These are phyloP conservation scores for Filobasidium floriforme DNA, from an alignment of 768 basidiomycete species.

Conservation along the genomic window DNA sequence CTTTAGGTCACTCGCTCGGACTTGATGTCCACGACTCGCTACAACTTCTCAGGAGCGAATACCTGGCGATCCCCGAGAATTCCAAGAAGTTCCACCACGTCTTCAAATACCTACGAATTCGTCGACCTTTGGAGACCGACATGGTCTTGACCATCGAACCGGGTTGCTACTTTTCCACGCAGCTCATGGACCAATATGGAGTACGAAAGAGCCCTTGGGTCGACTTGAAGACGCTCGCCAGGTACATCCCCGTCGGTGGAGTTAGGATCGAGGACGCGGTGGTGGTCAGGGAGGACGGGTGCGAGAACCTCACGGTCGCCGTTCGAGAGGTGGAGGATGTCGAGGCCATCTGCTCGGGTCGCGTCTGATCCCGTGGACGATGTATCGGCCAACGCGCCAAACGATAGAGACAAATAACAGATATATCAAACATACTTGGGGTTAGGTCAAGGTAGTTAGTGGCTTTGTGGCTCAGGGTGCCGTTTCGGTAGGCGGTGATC, in stretches of 20 bases:
- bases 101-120: conserved; percentile 70
- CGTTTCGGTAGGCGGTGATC: too few relatives aligned
- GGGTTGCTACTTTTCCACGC: conserved; percentile 71
- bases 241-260: conserved; percentile 77
- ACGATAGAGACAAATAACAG: too few relatives aligned
- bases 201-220: conserved; percentile 51
- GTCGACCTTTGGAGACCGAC: conserved; percentile 61
- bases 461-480: too few relatives aligned
- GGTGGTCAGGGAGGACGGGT: conserved; percentile 63
- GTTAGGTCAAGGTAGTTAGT: too few relatives aligned
- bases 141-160: conserved; percentile 95
- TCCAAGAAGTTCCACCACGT: conserved; percentile 55
- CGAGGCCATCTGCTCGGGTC: conserved; percentile 71
- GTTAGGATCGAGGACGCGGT: conserved; percentile 91
- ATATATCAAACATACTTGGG: too few relatives aligned
- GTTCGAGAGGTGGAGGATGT: conserved; percentile 74
- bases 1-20: conserved; percentile 71
- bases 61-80: conserved; percentile 34
- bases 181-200: conserved; percentile 49
- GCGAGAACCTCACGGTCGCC: conserved; percentile 78
- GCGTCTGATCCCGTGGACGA: not conserved
- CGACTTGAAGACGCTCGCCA: conserved; percentile 59
- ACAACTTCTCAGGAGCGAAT: conserved; percentile 58
- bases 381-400: not conserved
- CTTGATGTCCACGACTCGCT: conserved; percentile 92